These are phyloP conservation scores for Trichoderma sp. DNA, from an alignment of 2,329 filamentous ascomycete genomes.

Conservation along the genomic window DNA sequence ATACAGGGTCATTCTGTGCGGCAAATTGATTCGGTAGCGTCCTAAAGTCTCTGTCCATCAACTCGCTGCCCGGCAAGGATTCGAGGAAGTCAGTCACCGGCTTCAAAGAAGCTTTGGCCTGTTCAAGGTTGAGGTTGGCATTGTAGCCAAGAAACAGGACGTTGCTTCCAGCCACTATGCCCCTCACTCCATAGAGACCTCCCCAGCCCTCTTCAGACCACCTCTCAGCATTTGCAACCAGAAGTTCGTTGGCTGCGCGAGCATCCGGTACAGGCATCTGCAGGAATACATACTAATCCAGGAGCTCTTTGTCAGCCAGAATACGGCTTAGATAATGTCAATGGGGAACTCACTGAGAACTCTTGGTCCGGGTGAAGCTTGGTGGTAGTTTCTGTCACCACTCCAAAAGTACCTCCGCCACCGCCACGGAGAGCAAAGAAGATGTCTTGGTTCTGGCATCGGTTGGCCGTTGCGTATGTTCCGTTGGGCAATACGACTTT, in stretches of 20 bases:
- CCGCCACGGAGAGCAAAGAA: slow-evolving; percentile 50
- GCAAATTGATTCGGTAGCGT: slow-evolving; percentile 3
- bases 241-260: slow-evolving; percentile 2
- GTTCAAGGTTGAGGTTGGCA: neutral
- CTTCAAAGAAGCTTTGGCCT: neutral
- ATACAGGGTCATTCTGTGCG: slow-evolving; percentile 5
- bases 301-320: neutral
- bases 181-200: slow-evolving; percentile 6
- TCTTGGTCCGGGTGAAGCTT: slow-evolving; percentile 5
- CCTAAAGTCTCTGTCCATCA: neutral
- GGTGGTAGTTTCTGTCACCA: slow-evolving; percentile 40
- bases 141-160: neutral
- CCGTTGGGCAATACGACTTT: slow-evolving; percentile 45
- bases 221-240: slow-evolving; percentile 14
- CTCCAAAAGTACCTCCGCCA: slow-evolving; percentile 42
- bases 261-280: neutral
- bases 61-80: neutral
- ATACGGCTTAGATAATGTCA: neutral
- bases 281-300: neutral
- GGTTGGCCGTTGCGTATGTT: slow-evolving; percentile 38
- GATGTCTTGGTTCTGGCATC: slow-evolving; percentile 42
- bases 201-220: slow-evolving; percentile 16
- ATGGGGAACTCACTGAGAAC: neutral
- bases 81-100: neutral
- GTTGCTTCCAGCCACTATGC: neutral